Base-by-base conservation (phyloP, 2,329 filamentous ascomycete genomes). In the Penicillium sclerotigenum region DNA sequence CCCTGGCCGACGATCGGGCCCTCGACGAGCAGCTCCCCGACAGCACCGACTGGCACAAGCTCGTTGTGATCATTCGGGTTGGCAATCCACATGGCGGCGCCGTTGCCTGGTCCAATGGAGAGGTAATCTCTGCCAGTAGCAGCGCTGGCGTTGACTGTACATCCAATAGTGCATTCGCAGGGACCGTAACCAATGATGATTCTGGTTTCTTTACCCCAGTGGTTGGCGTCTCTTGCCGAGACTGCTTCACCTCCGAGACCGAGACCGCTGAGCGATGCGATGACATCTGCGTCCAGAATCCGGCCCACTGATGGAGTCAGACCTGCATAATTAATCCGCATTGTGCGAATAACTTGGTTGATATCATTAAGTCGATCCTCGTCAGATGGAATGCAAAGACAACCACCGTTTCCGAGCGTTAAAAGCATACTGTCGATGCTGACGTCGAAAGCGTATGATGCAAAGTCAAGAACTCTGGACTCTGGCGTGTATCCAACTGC, bases 391-490 rank as follows among this genome's bases (percentile, higher is more conserved):
- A 87, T 77, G 55, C 84, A 86, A 8, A 87, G 76, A 40, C 82
- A 85, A 0, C 81, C 84, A 6, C 84, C 84, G 33, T 80, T 73
- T 2, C 78, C 72, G 5, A 87, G 72, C 0, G 84, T 81, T 1
- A 79, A 77, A 47, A 85, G 79, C 43, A 83, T 78, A 62, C 84
- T 83, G 28, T 79, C 72, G 41, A 84, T 72, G 47, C 79, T 77
- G 34, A 81, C 75, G 59, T 85, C 81, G 48, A 82, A 80, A 16
- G 79, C 78, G 63, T 80, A 82, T 2, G 80, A 82, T 0, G 81
- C 82, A 55, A 83, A 78, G 57, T 84, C 81, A n/a, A 86, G 80
- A 13, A 87, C 83, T 3, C 87, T 77, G 5, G 83, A 86, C 0
- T 78, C 70, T 0, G 75, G 70, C 6, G 77, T 77, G 53, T 74